Evolutionary conservation across 768 basidiomycete genomes (phyloP).

Genomic region (Rhizopogon sp.): DNA sequence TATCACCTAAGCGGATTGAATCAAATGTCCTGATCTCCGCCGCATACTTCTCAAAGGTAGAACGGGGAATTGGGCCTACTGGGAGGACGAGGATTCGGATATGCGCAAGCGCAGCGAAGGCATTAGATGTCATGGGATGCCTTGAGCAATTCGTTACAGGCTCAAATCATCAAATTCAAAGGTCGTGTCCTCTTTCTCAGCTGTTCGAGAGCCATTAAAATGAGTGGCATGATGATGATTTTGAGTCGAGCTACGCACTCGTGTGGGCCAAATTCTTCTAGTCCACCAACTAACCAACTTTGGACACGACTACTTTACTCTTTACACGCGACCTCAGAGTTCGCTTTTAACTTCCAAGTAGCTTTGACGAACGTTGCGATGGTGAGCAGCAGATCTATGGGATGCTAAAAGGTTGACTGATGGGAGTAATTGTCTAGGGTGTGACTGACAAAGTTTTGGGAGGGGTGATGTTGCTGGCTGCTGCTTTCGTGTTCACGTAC

Average conservation of each 20-base stretch:
- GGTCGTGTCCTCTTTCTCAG: not conserved
- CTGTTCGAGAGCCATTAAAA: not conserved
- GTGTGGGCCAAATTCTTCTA: not conserved
- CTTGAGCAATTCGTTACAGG: not conserved
- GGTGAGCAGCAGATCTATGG: conserved; percentile 11
- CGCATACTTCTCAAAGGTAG: conserved; percentile 72
- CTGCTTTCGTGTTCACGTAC: conserved; percentile 75
- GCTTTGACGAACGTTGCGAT: conserved; percentile 10
- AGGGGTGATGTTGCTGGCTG: conserved; percentile 72
- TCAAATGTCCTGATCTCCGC: conserved; percentile 71
- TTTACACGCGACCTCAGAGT: not conserved
- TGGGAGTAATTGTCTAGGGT: conserved; percentile 41
- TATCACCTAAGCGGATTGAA: conserved; percentile 72
- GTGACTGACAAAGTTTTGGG: conserved; percentile 80
- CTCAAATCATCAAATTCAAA: not conserved
- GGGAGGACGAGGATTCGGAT: conserved; percentile 83
- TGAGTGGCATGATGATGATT: conserved; percentile 1
- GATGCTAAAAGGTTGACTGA: conserved; percentile 3
- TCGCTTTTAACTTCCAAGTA: not conserved
- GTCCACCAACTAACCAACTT: conserved; percentile 6
- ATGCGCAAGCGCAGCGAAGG: conserved; percentile 82
- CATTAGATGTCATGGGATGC: conserved; percentile 56
- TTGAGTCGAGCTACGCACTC: not conserved
- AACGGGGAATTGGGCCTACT: conserved; percentile 65
- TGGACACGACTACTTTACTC: conserved; percentile 9